Evolutionary conservation across 345 rosid genomes (phyloP), one percentile per base, ranked within the genome.

Genomic region (Brassica incana): DNA sequence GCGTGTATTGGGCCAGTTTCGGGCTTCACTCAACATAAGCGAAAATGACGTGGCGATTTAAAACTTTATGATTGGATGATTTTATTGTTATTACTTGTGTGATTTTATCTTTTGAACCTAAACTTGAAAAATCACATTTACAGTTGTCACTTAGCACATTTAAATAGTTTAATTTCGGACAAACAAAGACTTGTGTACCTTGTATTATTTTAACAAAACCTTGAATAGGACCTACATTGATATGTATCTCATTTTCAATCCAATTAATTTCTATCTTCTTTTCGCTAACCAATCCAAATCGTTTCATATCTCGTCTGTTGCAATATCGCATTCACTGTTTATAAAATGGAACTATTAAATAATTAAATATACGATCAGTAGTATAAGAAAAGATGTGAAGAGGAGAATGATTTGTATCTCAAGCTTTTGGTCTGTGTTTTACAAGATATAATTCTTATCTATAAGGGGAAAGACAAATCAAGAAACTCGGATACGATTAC

Each of bases 301-400:
- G 8, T 15, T 63, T 77, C 71, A 50, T n/a, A 63, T 77, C 66
- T 15, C 43, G 30, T 63, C 14, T 52, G 81, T 64, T 77, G 43
- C 20, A 35, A 54, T 12, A 77, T 62, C 80, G 16, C 48, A 18
- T 66, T 67, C 71, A 43, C 16, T 77, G 70, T 77, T 40, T 40
- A 40, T 4, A 54, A 5, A 54, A 54, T 54, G 60, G 60, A 54
- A 15, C 25, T 54, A 16, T 54, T 6, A 52, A n/a, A 50, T 50
- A n/a, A 50, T 50, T 50, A 4, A 52, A 52, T 2, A 52, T 52
- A 15, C 20, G 20, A 52, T n/a, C 59, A 52, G 20, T 52, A 59
- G 9, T 59, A 8, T 20, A 23, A 9, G 2, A 59, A 59, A 23
- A 23, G 64, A 23, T 23, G 64, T 59, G 64, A 59, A 8, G 63